A percentile compares a stretch with the other conserved stretches of the same genome.
phyloP scores from a whole-genome alignment of 2,329 filamentous ascomycete species.

The Chaetothyriales sp. region DNA sequence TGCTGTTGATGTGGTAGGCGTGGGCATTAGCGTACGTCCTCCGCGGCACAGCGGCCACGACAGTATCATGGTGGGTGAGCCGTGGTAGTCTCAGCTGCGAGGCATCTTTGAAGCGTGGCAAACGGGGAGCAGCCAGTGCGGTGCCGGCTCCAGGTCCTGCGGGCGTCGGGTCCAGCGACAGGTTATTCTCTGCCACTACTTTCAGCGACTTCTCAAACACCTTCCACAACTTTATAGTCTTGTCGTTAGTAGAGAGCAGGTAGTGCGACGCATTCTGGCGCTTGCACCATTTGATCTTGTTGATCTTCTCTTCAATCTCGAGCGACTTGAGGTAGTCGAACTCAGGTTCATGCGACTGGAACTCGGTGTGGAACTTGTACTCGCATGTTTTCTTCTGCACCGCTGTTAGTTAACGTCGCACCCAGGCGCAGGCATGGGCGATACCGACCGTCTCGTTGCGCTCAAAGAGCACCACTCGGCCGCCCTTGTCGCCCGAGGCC shows the following conservation, averaged over 20 bases:
- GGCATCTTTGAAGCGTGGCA: constrained; percentile 61
- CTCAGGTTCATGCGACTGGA: constrained; percentile 97
- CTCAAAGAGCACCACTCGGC: constrained; percentile 37
- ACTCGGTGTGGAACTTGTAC: constrained; percentile 99
- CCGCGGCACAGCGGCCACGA: constrained; percentile 87
- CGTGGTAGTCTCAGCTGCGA: constrained; percentile 83
- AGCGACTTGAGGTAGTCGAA: constrained; percentile 99
- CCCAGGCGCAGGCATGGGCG: background rate
- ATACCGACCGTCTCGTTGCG: constrained; percentile 79
- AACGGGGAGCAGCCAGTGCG: constrained; percentile 50
- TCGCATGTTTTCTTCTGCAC: constrained; percentile 97
- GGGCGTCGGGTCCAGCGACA: constrained; percentile 85
- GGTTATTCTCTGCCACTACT: constrained; percentile 96
- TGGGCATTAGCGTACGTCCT: constrained; percentile 97
- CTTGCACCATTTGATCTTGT: constrained; percentile 99
- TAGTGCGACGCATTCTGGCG: constrained; percentile 98
- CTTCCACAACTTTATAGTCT: constrained; percentile 99
- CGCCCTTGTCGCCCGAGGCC: constrained; percentile 38
- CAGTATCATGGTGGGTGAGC: constrained; percentile 94
- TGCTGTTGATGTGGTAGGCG: constrained; percentile 99
- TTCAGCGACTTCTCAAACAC: constrained; percentile 99
- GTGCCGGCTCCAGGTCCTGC: constrained; percentile 55
- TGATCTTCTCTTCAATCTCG: constrained; percentile 99
- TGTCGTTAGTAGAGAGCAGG: constrained; percentile 95
- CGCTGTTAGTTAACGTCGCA: constrained; percentile 5